Percentiles rank a stretch among this genome's conserved stretches.
Conservation (phyloP, 257 asterid species). For the Solanum pimpinellifolium region DNA sequence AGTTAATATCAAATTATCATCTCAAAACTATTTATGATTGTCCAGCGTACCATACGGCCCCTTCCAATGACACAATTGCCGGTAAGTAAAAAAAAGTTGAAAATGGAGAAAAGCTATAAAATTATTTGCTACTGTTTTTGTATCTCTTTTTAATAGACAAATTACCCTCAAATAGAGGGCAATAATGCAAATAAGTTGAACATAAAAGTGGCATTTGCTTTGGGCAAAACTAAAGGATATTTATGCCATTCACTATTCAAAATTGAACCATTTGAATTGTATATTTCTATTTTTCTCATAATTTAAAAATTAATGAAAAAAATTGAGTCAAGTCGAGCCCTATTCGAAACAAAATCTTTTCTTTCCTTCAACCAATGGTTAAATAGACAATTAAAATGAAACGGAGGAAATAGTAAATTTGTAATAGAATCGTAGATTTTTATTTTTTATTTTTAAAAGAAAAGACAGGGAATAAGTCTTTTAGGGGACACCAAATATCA, state of each 20-base stretch:
- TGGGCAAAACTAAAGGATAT: background rate
- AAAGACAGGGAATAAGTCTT: background rate
- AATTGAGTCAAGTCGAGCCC: background rate
- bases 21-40: background rate
- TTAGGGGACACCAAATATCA: background rate
- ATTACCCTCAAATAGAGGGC: background rate
- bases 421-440: background rate
- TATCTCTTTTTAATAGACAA: background rate
- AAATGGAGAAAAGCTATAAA: background rate
- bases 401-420: background rate
- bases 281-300: background rate
- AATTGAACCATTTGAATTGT: background rate
- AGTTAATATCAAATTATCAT: background rate
- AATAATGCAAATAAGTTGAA: background rate
- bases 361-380: background rate
- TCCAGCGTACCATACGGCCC: background rate
- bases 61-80: background rate
- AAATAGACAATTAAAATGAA: background rate
- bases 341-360: too few relatives aligned
- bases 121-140: background rate
- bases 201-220: background rate
- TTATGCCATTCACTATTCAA: background rate
- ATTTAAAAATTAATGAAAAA: background rate
- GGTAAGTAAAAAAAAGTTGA: background rate
- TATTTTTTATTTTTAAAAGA: background rate